Evolutionary conservation across 140 eudicot genomes (phyloP), one percentile per base, ranked within the genome.

Genomic region (Bidens hawaiensis): DNA sequence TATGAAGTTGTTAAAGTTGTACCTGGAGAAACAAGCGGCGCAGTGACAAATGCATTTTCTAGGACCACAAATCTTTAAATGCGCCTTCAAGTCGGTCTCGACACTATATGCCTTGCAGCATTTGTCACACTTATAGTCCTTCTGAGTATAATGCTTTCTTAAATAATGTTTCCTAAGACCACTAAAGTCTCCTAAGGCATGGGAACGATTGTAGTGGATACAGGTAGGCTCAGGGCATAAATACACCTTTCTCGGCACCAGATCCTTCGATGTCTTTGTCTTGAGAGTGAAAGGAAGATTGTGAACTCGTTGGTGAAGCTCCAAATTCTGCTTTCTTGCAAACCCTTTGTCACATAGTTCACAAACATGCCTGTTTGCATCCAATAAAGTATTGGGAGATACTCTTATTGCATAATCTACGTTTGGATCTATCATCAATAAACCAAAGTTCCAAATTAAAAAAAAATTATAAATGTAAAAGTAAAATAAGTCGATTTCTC

Each of bases 161-260:
- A 75, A 49, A 4, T 76, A 80, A 33, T 83, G 90, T 66, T 83
- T 83, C 28, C 73, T 83, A 11, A 83, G 83, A 49, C 90, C 90
- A 9, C 80, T 86, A 1, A 83, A 83, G 56, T 83, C 90, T 13
- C 90, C 84, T 9, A 83, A 30, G 1, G 86, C 83, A 11, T 67
- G 81, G 25, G 72, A 63, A n/a, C 66, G 81, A 14, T 77, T 64
- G 50, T 83, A 79, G 69, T 77, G 82, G 54, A 41, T 24, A 43
- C 86, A 83, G 1, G 67, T 76, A 2, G 81, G 79, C 63, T 80
- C 84, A 9, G 90, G 90, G 57, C 90, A 83, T 2, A 83, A 24
- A 49, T 65, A 83, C 41, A 83, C 81, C 67, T 76, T 74, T 62
- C 65, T 63, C 17, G 57, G 52, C 13, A 67, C 60, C 9, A 6